Evolutionary conservation across 768 basidiomycete species (phyloP).

Genomic region (Russula foetens): DNA sequence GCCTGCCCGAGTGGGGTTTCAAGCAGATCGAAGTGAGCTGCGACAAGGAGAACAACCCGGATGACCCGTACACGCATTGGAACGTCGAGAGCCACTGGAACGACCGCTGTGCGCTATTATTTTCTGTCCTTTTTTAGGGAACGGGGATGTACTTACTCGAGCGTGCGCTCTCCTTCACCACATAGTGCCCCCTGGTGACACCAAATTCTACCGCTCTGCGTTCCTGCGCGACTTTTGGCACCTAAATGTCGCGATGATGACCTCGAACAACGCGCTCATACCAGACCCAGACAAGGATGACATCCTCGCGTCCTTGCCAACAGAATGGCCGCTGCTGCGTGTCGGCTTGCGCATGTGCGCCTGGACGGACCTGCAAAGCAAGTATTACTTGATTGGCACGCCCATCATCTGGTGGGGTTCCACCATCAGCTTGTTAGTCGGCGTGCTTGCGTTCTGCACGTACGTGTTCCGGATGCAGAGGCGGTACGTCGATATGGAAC

Average conservation of each 20-base stretch:
- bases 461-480: constrained; percentile 82
- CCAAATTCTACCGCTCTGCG: constrained; percentile 79
- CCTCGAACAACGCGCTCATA: constrained; percentile 95
- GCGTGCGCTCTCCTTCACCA: constrained; percentile 27
- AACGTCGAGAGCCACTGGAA: constrained; percentile 99
- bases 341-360: constrained; percentile 96
- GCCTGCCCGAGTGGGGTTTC: constrained; percentile 97
- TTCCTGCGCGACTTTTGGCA: constrained; percentile 98
- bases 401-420: constrained; percentile 90
- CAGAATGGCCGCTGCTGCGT: constrained; percentile 89
- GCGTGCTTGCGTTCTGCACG: constrained; percentile 42
- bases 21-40: constrained; percentile 98
- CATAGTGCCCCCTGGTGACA: constrained; percentile 67
- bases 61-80: constrained; percentile 88
- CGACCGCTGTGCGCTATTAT: constrained; percentile 62
- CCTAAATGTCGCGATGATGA: constrained; percentile 99
- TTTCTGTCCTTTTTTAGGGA: neutral
- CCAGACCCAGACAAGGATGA: constrained; percentile 99
- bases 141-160: neutral
- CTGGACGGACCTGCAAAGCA: constrained; percentile 80
- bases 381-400: constrained; percentile 93
- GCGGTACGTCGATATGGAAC: constrained; percentile 86
- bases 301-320: constrained; percentile 86
- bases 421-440: constrained; percentile 53
- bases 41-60: constrained; percentile 75